A percentile compares a stretch with the other conserved stretches of the same genome.
Conservation (phyloP, 805 yeast species). For the Starmerella kuoi region DNA sequence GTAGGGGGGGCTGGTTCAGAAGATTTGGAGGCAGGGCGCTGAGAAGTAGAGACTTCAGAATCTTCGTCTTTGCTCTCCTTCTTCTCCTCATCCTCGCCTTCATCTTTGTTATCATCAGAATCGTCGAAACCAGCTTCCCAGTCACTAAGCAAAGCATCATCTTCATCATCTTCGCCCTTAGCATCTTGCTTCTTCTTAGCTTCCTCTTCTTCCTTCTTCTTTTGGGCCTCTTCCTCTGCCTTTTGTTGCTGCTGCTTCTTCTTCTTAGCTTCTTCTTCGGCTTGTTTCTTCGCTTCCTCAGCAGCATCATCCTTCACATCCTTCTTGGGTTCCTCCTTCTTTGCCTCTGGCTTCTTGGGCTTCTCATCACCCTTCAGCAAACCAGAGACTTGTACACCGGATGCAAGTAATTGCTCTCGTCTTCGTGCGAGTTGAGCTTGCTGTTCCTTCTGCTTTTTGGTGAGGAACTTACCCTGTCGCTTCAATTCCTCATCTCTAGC, state of each 20-base stretch:
- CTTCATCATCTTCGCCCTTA: conserved; percentile 32
- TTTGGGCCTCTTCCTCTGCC: conserved; percentile 13
- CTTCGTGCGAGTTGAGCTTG: conserved; percentile 77
- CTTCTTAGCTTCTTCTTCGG: conserved; percentile 28
- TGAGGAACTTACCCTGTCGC: conserved; percentile 88
- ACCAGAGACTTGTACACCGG: conserved; percentile 68
- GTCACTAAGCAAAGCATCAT: conserved; percentile 60
- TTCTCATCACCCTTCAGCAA: conserved; percentile 46
- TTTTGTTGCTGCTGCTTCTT: conserved; percentile 23
- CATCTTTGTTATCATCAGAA: conserved; percentile 27
- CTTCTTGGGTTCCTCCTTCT: too few relatives aligned
- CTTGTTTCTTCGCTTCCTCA: conserved; percentile 25
- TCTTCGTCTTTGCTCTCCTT: conserved; percentile 16
- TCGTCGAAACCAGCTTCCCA: conserved; percentile 61
- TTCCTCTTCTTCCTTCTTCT: conserved; percentile 17
- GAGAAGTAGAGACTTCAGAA: too few relatives aligned
- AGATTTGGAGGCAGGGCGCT: too few relatives aligned
- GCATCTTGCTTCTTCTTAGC: conserved; percentile 22
- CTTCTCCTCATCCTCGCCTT: conserved; percentile 9
- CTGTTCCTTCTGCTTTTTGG: conserved; percentile 92
- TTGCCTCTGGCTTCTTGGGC: conserved; percentile 22
- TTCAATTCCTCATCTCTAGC: conserved; percentile 79
- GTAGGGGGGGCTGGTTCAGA: too few relatives aligned
- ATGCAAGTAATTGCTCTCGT: conserved; percentile 66
- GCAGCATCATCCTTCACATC: conserved; percentile 4